Evolutionary conservation across 345 rosid species (phyloP), one percentile per base, ranked within the genome.

Genomic region (Camelina laxa): DNA sequence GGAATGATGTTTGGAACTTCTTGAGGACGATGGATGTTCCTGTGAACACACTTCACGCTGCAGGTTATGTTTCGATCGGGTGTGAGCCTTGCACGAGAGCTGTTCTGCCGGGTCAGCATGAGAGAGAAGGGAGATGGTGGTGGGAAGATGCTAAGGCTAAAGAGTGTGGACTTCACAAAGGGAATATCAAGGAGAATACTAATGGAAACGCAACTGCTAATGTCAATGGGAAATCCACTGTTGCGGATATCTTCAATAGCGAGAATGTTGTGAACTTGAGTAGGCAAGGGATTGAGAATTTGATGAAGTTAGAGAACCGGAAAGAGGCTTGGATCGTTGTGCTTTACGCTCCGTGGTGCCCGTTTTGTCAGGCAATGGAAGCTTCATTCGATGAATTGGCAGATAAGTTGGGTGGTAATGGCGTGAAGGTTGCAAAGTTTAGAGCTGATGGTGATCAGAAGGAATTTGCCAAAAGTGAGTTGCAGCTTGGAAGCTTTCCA

Each of bases 101-200:
- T 0, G 96, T 92, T 7, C 89, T 95, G 15, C 99, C 99, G 0
- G 99, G 97, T 14, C 99, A 95, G 63, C 99, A 92, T 39, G 97
- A 95, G 82, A 89, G 99, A 58, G 99, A 95, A 82, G 99, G 97
- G 75, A 89, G 99, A 67, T 95, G 99, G 99, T 95, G 99, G 99
- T 95, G 99, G 99, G 99, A 95, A 87, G 99, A 95, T 24, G 91
- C 99, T 16, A 90, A 82, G 83, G 97, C 97, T 10, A 92, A 95
- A 81, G 99, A 95, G 74, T 95, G 99, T 21, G 98, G 98, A 45
- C 96, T 94, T 65, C 98, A 94, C 80, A 91, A 90, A 80, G 97
- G 97, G 57, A 94, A 94, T n/a, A 55, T 95, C 45, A 90, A 86
- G 63, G 86, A 82, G 83, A 79, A 8, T 27, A 73, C 69, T n/a